Evolutionary conservation across 176 grass and related monocot species (phyloP).

Genomic region (Musa itinerans): DNA sequence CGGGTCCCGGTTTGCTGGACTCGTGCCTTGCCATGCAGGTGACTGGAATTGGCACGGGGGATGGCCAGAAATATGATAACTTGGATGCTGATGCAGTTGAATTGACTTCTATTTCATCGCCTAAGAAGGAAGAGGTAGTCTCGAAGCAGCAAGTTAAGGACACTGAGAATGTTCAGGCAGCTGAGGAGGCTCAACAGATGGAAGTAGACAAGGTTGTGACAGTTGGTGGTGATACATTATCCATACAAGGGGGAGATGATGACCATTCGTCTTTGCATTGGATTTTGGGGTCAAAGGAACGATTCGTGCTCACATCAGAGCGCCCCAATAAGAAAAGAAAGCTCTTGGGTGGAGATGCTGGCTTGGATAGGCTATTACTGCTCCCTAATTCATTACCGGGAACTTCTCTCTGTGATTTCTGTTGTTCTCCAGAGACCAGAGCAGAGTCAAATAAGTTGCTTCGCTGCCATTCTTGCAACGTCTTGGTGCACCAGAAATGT

Average conservation of each 20-base stretch:
- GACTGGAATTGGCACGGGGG: conserved; percentile 20
- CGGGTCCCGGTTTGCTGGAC: conserved; percentile 26
- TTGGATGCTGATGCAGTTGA: conserved; percentile 38
- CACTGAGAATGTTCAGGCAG: conserved; percentile 32
- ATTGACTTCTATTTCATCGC: conserved; percentile 40
- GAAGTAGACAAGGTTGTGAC: conserved; percentile 19
- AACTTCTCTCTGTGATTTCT: conserved; percentile 53
- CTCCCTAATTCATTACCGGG: conserved; percentile 42
- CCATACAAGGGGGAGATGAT: conserved; percentile 17
- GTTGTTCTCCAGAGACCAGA: conserved; percentile 47
- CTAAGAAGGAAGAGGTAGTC: conserved; percentile 36
- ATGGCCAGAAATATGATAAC: conserved; percentile 16
- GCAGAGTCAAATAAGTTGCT: conserved; percentile 49
- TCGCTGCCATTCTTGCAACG: conserved; percentile 56
- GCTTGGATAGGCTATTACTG: conserved; percentile 59
- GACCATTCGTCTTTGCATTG: conserved; percentile 26
- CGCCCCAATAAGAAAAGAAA: conserved; percentile 97
- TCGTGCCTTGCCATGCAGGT: conserved; percentile 45
- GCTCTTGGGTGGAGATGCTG: conserved; percentile 71
- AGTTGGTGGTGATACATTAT: conserved; percentile 11
- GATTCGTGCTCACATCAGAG: conserved; percentile 78
- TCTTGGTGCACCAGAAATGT: conserved; percentile 77
- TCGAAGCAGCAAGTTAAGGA: conserved; percentile 13
- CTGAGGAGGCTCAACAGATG: conserved; percentile 24
- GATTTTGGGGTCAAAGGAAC: conserved; percentile 51